Conservation (phyloP, 257 asterid species). For the Penstemon davidsonii region DNA sequence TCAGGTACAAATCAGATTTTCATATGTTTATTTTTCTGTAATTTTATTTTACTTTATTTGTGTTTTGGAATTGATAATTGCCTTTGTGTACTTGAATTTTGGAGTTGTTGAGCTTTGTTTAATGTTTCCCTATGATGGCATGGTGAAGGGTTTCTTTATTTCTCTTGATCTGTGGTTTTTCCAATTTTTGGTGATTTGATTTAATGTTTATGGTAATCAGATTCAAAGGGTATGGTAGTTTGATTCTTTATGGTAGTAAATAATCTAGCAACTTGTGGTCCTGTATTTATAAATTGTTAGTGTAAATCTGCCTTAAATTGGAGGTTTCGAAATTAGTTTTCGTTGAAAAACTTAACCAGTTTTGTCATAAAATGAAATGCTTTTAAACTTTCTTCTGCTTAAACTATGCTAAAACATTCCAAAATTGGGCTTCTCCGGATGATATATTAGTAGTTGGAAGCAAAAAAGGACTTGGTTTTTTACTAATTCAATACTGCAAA, state of each 20-base stretch:
- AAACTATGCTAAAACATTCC: neutral
- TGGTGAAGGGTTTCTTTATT: slow-evolving; percentile 27
- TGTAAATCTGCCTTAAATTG: slow-evolving; percentile 17
- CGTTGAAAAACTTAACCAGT: neutral
- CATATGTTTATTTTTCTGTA: neutral
- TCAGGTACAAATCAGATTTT: slow-evolving; percentile 51
- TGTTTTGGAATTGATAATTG: slow-evolving; percentile 23
- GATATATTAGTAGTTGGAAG: slow-evolving; percentile 3
- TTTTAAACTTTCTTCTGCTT: neutral
- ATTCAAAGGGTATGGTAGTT: neutral
- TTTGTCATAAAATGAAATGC: slow-evolving; percentile 13
- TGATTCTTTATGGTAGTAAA: slow-evolving; percentile 13
- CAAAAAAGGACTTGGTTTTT: neutral
- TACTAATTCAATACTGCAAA: slow-evolving; percentile 1
- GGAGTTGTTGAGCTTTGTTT: slow-evolving; percentile 16
- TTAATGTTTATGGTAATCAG: slow-evolving; percentile 6
- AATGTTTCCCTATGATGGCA: slow-evolving; percentile 20
- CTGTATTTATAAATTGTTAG: neutral
- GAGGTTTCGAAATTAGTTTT: neutral
- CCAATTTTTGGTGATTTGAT: slow-evolving; percentile 13
- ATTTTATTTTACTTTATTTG: neutral
- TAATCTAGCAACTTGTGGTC: neutral
- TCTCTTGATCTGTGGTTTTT: slow-evolving; percentile 35
- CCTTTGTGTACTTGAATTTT: slow-evolving; percentile 28
- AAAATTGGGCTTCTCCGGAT: neutral